Evolutionary conservation across 176 grass and related monocot species (phyloP), one percentile per base, ranked within the genome.

Genomic region (Cocos nucifera): DNA sequence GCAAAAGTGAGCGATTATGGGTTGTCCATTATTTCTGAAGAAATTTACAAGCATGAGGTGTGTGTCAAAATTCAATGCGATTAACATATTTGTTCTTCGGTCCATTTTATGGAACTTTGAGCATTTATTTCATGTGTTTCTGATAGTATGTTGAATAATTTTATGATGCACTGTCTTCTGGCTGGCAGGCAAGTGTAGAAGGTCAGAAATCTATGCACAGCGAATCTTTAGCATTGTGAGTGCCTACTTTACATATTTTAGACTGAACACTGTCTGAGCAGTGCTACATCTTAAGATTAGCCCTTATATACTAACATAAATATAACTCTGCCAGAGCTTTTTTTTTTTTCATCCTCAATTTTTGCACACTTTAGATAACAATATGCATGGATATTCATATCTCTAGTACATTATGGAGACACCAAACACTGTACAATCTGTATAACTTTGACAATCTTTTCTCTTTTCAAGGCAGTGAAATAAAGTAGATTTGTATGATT

Each of bases 1-100:
- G 80, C 75, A 49, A 96, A 96, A 86, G 75, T 96, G 59, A 90
- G 91, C 0, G 91, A 96, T 79, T 96, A 90, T 26, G 91, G 91
- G 27, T 70, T 96, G 66, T 90, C 91, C 20, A 90, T 96, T 72
- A 82, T 96, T 48, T 90, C 80, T 35, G 86, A 90, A 62, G 83
- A 90, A 73, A 90, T 96, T 72, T 96, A 96, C 69, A 96, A 74
- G 70, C 74, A 68, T 52, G 74, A 96, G 91, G 91, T 96, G 50
- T 21, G 74, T 58, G 71, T 58, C 28, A 17, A 44, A 44, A 8
- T 44, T 44, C 35, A 44, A 14, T 44, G 10, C 35, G 14, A 44
- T 44, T 12, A 12, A 10, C 9, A 44, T 1, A 3, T 44, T 44
- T 44, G 10, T 44, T 44, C 35, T 44, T 44, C 35, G 14, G 8